phyloP scores from a whole-genome alignment of 169 alveolate genomes.

The Neospora caninum region DNA sequence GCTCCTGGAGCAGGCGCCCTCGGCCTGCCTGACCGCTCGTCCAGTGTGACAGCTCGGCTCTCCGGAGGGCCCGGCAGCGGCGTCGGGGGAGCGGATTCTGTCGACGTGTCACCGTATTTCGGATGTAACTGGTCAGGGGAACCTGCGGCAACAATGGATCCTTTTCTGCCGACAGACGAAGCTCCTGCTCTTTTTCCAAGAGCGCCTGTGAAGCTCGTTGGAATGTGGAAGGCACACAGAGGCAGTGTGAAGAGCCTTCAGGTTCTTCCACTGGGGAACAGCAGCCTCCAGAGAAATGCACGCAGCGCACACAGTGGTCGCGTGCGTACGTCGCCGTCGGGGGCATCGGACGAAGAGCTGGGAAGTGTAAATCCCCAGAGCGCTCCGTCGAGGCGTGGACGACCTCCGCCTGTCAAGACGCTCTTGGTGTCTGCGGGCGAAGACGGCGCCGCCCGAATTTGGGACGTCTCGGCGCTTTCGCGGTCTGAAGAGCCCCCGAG shows the following conservation, averaged over 20 bases:
- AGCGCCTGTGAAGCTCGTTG: conserved; percentile 17
- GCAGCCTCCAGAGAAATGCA: background rate
- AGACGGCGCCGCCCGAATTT: conserved; percentile 29
- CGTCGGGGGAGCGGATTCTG: background rate
- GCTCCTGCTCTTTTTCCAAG: background rate
- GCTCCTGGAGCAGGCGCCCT: background rate
- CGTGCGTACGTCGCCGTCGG: background rate
- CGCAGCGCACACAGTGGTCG: background rate
- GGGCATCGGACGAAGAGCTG: background rate
- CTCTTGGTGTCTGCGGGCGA: conserved; percentile 25
- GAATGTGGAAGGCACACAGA: conserved; percentile 18
- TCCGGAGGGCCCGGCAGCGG: background rate
- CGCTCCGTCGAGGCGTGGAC: background rate
- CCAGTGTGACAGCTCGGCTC: background rate
- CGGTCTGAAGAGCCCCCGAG: background rate
- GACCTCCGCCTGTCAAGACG: background rate
- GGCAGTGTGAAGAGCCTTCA: background rate
- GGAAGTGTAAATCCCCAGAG: background rate
- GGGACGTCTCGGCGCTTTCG: conserved; percentile 22
- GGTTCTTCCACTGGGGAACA: background rate
- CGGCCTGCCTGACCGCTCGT: background rate
- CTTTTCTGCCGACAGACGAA: background rate
- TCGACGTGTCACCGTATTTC: background rate
- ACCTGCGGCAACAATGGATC: background rate
- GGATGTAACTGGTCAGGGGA: background rate